Percentiles rank a stretch among this genome's conserved stretches.
phyloP scores from a whole-genome alignment of 2,329 filamentous ascomycete genomes.

The Elsinoe necatrix region DNA sequence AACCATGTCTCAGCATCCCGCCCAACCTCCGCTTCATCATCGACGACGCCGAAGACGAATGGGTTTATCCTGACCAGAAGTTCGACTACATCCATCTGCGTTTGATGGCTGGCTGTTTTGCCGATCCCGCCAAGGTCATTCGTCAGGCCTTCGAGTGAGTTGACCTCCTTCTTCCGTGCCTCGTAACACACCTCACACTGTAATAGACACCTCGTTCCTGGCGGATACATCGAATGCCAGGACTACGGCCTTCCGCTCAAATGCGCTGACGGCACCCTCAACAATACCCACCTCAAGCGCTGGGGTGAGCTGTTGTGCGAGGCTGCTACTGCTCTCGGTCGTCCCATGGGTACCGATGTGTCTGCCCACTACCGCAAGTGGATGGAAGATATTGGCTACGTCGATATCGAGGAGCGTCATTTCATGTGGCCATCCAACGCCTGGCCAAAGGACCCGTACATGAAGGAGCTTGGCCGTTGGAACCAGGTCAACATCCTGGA shows the following conservation, averaged over 20 bases:
- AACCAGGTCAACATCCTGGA: slow-evolving; percentile 36
- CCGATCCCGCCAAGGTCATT: slow-evolving; percentile 45
- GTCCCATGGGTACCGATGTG: slow-evolving; percentile 34
- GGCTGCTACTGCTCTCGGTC: slow-evolving; percentile 33
- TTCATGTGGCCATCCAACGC: slow-evolving; percentile 37
- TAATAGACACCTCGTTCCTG: slow-evolving; percentile 38
- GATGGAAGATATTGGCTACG: slow-evolving; percentile 36
- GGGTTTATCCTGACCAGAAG: slow-evolving; percentile 42
- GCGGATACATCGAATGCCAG: slow-evolving; percentile 45
- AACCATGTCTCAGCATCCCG: slow-evolving; percentile 37
- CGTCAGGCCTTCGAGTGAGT: slow-evolving; percentile 40
- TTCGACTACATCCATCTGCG: slow-evolving; percentile 52
- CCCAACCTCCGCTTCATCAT: slow-evolving; percentile 55
- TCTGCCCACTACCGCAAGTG: slow-evolving; percentile 32
- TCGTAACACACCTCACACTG: slow-evolving; percentile 18
- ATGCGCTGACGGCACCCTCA: slow-evolving; percentile 31
- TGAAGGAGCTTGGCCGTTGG: slow-evolving; percentile 44
- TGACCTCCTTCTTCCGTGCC: not conserved
- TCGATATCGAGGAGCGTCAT: slow-evolving; percentile 34
- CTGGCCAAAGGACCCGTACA: slow-evolving; percentile 42
- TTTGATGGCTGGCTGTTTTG: slow-evolving; percentile 44
- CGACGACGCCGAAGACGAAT: slow-evolving; percentile 54
- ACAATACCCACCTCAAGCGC: slow-evolving; percentile 26
- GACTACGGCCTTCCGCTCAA: slow-evolving; percentile 38
- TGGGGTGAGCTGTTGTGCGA: slow-evolving; percentile 33